Evolutionary conservation across 768 basidiomycete genomes (phyloP), one percentile per base, ranked within the genome.

Genomic region (Hygrophorus russula): DNA sequence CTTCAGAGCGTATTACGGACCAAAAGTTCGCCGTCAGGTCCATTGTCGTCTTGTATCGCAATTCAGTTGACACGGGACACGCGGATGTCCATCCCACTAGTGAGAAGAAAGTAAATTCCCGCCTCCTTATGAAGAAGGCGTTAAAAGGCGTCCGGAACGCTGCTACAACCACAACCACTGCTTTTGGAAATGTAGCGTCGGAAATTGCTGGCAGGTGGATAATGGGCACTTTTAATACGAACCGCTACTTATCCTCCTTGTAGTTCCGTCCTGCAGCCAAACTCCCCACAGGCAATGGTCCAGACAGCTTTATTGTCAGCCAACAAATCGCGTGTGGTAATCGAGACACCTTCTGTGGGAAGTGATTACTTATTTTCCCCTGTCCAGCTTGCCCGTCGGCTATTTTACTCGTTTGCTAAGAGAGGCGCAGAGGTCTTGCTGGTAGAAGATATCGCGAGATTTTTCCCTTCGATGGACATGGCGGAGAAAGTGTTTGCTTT

Each of bases 381-480:
- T 20, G 14, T 17, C 13, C 54, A 88, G 74, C 79, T 96, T 42
- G 89, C 91, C 35, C 75, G 85, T 39, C 70, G 90, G 30, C 64
- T 96, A 32, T 96, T 79, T 66, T 89, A 89, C 62, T 92, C 88
- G 5, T 93, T 89, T 63, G 68, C 71, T 3, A 73, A 75, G 50
- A 69, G 71, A 2, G 74, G 73, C 15, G 60, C 72, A 13, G 76
- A 83, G 4, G 70, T 67, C 46, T 52, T 93, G 35, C 55, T 73
- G 37, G 65, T 83, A 7, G 65, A 73, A 39, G 88, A 96, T 54
- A 80, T 96, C 45, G 67, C 72, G 20, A 67, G 67, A 27, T 85
- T 70, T 62, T 93, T 93, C 62, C 64, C 76, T 10, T 70, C 70
- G 24, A 59, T 64, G 12, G 85, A 86, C 27, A 77, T 79, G 30